Evolutionary conservation across 2,329 filamentous ascomycete genomes (phyloP).

Genomic region (Diaporthe citriasiana): DNA sequence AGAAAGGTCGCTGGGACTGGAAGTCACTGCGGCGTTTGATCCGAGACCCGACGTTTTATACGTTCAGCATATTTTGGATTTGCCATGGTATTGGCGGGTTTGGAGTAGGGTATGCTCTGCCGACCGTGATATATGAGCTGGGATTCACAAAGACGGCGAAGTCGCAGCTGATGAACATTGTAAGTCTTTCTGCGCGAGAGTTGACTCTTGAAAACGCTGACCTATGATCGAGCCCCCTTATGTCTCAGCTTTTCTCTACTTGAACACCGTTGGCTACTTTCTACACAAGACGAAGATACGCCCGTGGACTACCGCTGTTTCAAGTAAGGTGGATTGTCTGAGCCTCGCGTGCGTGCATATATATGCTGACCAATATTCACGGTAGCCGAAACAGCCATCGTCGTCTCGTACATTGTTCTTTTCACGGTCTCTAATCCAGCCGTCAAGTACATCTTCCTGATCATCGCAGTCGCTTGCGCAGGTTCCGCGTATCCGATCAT

Average conservation of each 20-base stretch:
- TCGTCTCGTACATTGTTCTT: conserved; percentile 1
- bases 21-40: not conserved
- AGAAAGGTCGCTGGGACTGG: conserved; percentile 8
- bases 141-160: conserved; percentile 57
- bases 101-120: conserved; percentile 56
- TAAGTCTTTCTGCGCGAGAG: conserved; percentile 40
- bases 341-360: too few species aligned
- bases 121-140: conserved; percentile 59
- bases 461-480: conserved; percentile 54
- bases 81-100: conserved; percentile 51
- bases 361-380: not conserved
- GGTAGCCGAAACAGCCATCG: not conserved
- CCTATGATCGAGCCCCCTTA: not conserved
- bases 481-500: conserved; percentile 59
- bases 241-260: not conserved
- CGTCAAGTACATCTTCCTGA: conserved; percentile 54
- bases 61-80: conserved; percentile 3
- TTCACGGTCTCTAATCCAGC: conserved; percentile 32
- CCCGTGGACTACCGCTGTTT: conserved; percentile 11
- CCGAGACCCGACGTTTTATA: conserved; percentile 8
- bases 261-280: not conserved
- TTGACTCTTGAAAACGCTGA: not conserved
- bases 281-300: conserved; percentile 2
- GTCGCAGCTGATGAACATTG: conserved; percentile 60
- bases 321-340: not conserved